These are phyloP conservation scores for Mycena rebaudengoi DNA, from an alignment of 768 basidiomycete genomes.

Conservation along the genomic window DNA sequence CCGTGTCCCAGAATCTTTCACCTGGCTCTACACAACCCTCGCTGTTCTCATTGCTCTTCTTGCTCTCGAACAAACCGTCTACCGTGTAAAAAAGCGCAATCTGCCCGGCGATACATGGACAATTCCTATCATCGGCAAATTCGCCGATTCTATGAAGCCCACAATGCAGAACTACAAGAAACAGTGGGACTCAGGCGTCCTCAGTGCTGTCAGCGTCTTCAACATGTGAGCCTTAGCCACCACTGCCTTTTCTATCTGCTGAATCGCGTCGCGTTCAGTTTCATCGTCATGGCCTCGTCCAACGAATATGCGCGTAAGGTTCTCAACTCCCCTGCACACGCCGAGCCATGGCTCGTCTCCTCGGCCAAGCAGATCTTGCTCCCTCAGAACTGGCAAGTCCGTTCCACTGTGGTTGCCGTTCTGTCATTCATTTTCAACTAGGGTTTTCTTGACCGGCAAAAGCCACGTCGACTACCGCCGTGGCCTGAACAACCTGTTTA, in stretches of 20 bases:
- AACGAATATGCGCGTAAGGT: slow-evolving; percentile 96
- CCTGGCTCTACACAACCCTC: slow-evolving; percentile 75
- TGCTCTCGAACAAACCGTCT: slow-evolving; percentile 86
- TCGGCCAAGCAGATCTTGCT: slow-evolving; percentile 89
- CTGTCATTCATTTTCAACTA: slow-evolving; percentile 35
- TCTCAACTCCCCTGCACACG: slow-evolving; percentile 90
- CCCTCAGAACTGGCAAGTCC: slow-evolving; percentile 85
- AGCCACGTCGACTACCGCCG: slow-evolving; percentile 93
- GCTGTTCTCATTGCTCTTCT: slow-evolving; percentile 80
- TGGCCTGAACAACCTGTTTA: slow-evolving; percentile 90
- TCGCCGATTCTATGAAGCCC: slow-evolving; percentile 90
- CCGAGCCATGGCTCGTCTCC: slow-evolving; percentile 94
- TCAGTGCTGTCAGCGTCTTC: slow-evolving; percentile 94
- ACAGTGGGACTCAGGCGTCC: slow-evolving; percentile 90
- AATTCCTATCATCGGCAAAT: slow-evolving; percentile 97
- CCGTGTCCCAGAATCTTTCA: slow-evolving; percentile 57
- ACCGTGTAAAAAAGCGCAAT: slow-evolving; percentile 87
- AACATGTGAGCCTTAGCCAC: slow-evolving; percentile 83
- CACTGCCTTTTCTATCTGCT: neutral
- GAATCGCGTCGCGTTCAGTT: slow-evolving; percentile 58
- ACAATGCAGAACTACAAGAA: slow-evolving; percentile 91
- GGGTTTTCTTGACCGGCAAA: slow-evolving; percentile 98
- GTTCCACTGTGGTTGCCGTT: neutral
- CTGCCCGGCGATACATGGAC: slow-evolving; percentile 93
- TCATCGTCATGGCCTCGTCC: slow-evolving; percentile 97